Percentiles rank a stretch among this genome's conserved stretches.
Conservation (phyloP, 345 rosid genomes). For the Lumnitzera racemosa region DNA sequence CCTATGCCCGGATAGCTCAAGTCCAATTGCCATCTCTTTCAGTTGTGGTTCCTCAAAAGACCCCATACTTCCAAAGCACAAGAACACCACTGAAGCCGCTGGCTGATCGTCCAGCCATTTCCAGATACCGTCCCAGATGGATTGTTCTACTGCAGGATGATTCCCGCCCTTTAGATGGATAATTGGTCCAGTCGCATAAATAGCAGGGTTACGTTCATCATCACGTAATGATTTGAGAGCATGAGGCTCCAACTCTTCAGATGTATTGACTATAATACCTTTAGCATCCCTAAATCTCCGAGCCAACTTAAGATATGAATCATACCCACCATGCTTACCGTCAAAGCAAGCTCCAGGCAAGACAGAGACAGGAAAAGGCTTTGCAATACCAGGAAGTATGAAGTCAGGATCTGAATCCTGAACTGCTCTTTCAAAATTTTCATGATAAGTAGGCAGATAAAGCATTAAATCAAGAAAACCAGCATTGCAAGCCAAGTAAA, state of each 20-base stretch:
- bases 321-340: conserved; percentile 25
- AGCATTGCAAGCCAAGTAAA: conserved; percentile 27
- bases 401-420: conserved; percentile 16
- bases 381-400: conserved; percentile 22
- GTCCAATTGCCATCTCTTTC: conserved; percentile 35
- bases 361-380: conserved; percentile 26
- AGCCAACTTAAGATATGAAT: conserved; percentile 23
- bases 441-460: conserved; percentile 25
- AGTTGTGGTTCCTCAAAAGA: conserved; percentile 22
- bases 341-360: conserved; percentile 25
- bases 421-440: conserved; percentile 7
- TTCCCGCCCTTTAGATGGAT: conserved; percentile 9
- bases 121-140: conserved; percentile 13
- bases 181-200: conserved; percentile 34
- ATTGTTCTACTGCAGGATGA: conserved; percentile 14
- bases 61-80: conserved; percentile 48
- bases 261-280: conserved; percentile 39
- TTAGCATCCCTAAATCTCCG: conserved; percentile 25
- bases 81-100: conserved; percentile 29
- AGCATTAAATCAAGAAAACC: conserved; percentile 29
- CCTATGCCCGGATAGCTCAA: conserved; percentile 27
- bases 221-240: conserved; percentile 20
- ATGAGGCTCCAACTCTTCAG: conserved; percentile 25
- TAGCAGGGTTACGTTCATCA: conserved; percentile 16
- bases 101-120: conserved; percentile 48